phyloP scores from a whole-genome alignment of 495 filamentous ascomycete species.

The Opeltia flavorubescens region DNA sequence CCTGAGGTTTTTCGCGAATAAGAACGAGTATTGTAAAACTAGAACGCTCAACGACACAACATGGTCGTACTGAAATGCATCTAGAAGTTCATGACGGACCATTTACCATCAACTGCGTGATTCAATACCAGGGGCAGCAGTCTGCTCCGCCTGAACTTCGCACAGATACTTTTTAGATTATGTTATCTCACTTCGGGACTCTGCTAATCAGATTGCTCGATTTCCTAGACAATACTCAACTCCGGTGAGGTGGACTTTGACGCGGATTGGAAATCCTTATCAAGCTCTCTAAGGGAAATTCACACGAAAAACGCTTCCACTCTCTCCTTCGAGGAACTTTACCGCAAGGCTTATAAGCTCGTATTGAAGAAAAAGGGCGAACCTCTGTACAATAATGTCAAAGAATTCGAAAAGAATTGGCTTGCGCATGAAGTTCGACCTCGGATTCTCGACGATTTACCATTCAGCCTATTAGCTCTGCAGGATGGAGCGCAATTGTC shows the following conservation, averaged over 20 bases:
- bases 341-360: constrained; percentile 93
- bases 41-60: no score
- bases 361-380: constrained; percentile 78
- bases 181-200: background rate
- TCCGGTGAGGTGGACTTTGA: constrained; percentile 60
- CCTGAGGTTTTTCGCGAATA: no score
- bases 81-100: no score
- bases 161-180: no score
- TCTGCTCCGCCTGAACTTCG: no score
- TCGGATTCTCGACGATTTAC: constrained; percentile 45
- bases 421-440: constrained; percentile 54
- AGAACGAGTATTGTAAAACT: no score
- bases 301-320: constrained; percentile 82
- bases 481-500: constrained; percentile 35
- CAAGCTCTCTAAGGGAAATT: constrained; percentile 65
- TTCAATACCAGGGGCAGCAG: no score
- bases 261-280: constrained; percentile 61
- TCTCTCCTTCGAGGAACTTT: constrained; percentile 90
- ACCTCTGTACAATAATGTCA: constrained; percentile 67
- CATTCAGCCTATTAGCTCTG: constrained; percentile 38
- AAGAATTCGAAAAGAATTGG: constrained; percentile 66
- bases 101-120: no score
- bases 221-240: constrained; percentile 35
- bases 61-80: no score
- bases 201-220: constrained; percentile 1